A percentile compares a stretch with the other conserved stretches of the same genome.
Conservation (phyloP, 2,329 filamentous ascomycete genomes). For the Gremmenia infestans region DNA sequence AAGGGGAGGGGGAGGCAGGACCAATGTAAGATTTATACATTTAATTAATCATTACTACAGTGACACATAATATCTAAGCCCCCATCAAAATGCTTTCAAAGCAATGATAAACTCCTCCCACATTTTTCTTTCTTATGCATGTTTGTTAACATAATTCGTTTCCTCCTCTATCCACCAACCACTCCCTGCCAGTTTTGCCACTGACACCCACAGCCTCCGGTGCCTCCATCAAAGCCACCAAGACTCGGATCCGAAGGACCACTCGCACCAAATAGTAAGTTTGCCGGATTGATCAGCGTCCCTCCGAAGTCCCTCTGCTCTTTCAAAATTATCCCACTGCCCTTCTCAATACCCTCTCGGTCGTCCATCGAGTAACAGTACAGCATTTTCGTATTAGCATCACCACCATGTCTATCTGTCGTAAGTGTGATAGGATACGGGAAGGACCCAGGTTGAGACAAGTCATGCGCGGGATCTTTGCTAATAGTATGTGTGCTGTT, state of each 20-base stretch:
- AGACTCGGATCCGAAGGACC: slow-evolving; percentile 39
- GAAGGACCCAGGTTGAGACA: slow-evolving; percentile 49
- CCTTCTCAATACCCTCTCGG: slow-evolving; percentile 40
- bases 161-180: neutral
- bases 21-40: neutral
- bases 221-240: slow-evolving; percentile 60
- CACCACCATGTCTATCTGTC: slow-evolving; percentile 58
- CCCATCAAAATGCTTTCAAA: neutral
- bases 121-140: neutral
- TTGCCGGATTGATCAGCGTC: slow-evolving; percentile 47
- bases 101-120: slow-evolving; percentile 1
- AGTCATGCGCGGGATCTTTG: slow-evolving; percentile 26
- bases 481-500: slow-evolving; percentile 18
- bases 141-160: neutral
- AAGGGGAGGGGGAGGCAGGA: neutral
- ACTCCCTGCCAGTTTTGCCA: slow-evolving; percentile 47
- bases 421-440: slow-evolving; percentile 59
- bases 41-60: slow-evolving; percentile 6
- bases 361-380: slow-evolving; percentile 49
- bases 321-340: slow-evolving; percentile 40
- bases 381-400: slow-evolving; percentile 46
- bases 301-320: slow-evolving; percentile 49
- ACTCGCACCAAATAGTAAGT: slow-evolving; percentile 25
- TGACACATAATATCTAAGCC: neutral
- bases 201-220: slow-evolving; percentile 56